Conservation (phyloP, 331 rosid genomes). For the Erythrophleum ivorense region DNA sequence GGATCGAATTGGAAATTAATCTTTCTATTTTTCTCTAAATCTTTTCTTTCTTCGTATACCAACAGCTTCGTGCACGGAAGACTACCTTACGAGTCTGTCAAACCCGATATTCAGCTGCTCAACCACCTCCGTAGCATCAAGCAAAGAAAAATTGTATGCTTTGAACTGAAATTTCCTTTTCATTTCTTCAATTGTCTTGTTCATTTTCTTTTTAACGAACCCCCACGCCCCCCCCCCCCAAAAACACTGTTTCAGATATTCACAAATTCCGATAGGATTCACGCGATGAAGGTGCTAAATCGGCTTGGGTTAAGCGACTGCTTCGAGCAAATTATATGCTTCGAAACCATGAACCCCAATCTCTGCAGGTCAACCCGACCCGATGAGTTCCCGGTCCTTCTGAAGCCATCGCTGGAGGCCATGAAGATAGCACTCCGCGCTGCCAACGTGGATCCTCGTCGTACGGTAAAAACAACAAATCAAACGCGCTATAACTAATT, state of each 20-base stretch:
- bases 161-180: not conserved
- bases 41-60: not conserved
- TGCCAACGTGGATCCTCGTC: slow-evolving; percentile 70
- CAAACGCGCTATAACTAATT: not conserved
- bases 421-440: slow-evolving; percentile 57
- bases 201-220: not conserved
- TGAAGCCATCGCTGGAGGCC: slow-evolving; percentile 84
- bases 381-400: slow-evolving; percentile 71
- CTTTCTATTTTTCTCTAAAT: not conserved
- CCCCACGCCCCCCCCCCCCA: not conserved
- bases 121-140: slow-evolving; percentile 60
- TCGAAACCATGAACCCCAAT: slow-evolving; percentile 90
- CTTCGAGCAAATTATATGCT: slow-evolving; percentile 78
- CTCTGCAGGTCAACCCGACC: slow-evolving; percentile 58
- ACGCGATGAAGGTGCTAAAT: slow-evolving; percentile 68
- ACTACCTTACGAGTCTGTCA: slow-evolving; percentile 75
- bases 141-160: slow-evolving; percentile 72
- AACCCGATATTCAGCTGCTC: slow-evolving; percentile 67
- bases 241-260: slow-evolving; percentile 54
- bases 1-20: not conserved
- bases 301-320: slow-evolving; percentile 66
- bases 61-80: slow-evolving; percentile 89
- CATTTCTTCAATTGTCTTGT: not conserved
- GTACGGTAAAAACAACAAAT: slow-evolving; percentile 53
- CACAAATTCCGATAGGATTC: slow-evolving; percentile 80